These are phyloP conservation scores for Penicillium bialowiezense DNA, from an alignment of 495 filamentous ascomycete species.

Conservation along the genomic window DNA sequence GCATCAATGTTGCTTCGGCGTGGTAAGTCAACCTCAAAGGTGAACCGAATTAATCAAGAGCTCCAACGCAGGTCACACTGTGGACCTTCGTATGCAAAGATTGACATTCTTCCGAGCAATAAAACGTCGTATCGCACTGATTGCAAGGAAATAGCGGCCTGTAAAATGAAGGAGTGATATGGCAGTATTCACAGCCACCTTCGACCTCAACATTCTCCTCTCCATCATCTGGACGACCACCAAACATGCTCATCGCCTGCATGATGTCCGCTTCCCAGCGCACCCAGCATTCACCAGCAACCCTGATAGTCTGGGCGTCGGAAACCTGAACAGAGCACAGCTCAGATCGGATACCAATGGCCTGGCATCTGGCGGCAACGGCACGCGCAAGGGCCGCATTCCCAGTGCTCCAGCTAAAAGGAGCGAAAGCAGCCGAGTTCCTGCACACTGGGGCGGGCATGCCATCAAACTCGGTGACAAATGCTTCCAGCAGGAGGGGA, in stretches of 20 bases:
- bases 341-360: not conserved
- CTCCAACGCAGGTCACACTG: too few species aligned
- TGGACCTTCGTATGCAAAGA: slow-evolving; percentile 2
- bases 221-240: not conserved
- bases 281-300: not conserved
- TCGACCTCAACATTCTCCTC: not conserved
- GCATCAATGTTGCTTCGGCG: too few species aligned
- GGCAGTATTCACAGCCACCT: slow-evolving; percentile 4
- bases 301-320: not conserved
- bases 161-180: slow-evolving; percentile 8
- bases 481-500: slow-evolving; percentile 5
- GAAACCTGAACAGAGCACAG: slow-evolving; percentile 1
- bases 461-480: slow-evolving; percentile 2
- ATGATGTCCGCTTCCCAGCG: not conserved
- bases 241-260: not conserved
- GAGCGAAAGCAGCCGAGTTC: slow-evolving; percentile 2
- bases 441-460: not conserved
- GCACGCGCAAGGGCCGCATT: not conserved
- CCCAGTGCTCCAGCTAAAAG: slow-evolving; percentile 1
- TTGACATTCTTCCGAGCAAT: slow-evolving; percentile 12
- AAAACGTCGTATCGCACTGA: slow-evolving; percentile 2
- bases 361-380: not conserved
- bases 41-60: too few species aligned
- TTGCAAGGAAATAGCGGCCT: not conserved
- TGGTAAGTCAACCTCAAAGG: too few species aligned